Conservation (phyloP, 768 basidiomycete species). For the Tricholoma furcatifolium region DNA sequence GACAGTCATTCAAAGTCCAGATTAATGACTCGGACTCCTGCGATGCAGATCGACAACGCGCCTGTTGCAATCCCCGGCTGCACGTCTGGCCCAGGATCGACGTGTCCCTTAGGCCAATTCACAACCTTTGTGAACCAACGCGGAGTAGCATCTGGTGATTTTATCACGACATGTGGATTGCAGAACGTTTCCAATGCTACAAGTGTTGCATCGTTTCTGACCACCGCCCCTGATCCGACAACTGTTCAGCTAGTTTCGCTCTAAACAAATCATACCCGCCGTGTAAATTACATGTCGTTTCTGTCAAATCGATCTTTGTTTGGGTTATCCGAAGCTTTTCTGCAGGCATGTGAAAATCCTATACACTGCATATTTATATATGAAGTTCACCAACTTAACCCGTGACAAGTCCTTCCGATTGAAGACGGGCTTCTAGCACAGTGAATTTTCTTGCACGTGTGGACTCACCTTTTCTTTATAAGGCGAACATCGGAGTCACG, state of each 20-base stretch:
- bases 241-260: constrained; percentile 8
- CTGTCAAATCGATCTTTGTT: too few species aligned
- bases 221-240: constrained; percentile 11
- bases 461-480: background rate
- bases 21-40: background rate
- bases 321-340: too few species aligned
- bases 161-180: constrained; percentile 35
- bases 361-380: too few species aligned
- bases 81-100: constrained; percentile 35
- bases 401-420: background rate
- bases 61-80: constrained; percentile 41
- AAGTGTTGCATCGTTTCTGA: constrained; percentile 23
- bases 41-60: constrained; percentile 32
- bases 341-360: too few species aligned
- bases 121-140: constrained; percentile 27
- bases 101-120: constrained; percentile 36
- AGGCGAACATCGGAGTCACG: too few species aligned
- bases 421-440: background rate
- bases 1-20: background rate
- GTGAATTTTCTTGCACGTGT: background rate
- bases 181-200: constrained; percentile 22
- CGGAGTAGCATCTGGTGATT: constrained; percentile 31
- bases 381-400: too few species aligned
- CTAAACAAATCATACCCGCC: background rate
- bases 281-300: too few species aligned